Evolutionary conservation across 345 rosid species (phyloP).

Genomic region (Boechera retrofracta): DNA sequence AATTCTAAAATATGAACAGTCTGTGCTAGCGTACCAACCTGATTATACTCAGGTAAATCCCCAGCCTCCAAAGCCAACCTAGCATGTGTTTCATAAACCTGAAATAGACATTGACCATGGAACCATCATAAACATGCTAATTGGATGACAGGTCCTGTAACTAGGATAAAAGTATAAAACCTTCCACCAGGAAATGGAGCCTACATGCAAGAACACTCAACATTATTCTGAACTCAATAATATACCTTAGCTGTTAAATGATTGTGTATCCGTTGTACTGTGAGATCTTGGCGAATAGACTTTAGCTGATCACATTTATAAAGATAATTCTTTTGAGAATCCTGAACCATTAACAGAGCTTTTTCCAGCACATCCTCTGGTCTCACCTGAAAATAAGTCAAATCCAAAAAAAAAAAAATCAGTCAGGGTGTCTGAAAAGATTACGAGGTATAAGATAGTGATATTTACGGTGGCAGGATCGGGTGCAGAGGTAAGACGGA

Average conservation of each 20-base stretch:
- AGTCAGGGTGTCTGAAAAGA: constrained; percentile 27
- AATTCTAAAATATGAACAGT: constrained; percentile 21
- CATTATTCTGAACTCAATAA: constrained; percentile 9
- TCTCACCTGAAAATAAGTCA: constrained; percentile 68
- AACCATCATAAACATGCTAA: constrained; percentile 30
- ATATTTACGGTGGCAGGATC: constrained; percentile 90
- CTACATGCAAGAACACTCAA: constrained; percentile 27
- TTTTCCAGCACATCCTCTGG: constrained; percentile 96
- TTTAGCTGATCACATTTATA: constrained; percentile 97
- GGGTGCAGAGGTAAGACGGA: constrained; percentile 99
- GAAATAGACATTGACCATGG: constrained; percentile 41
- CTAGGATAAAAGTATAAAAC: not conserved
- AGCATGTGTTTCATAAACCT: constrained; percentile 99
- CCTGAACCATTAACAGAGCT: constrained; percentile 83
- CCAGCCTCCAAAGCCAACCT: constrained; percentile 93
- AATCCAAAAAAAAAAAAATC: constrained; percentile 15
- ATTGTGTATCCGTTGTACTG: constrained; percentile 90
- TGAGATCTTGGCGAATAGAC: constrained; percentile 98
- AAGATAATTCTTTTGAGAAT: constrained; percentile 89
- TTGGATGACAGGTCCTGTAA: constrained; percentile 10
- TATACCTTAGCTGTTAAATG: constrained; percentile 85
- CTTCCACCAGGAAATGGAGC: constrained; percentile 17
- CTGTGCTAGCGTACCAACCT: constrained; percentile 60
- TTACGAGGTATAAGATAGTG: constrained; percentile 35
- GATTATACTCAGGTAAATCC: constrained; percentile 94